A percentile compares a stretch with the other conserved stretches of the same genome.
phyloP scores from a whole-genome alignment of 352 stramenopile genomes.

The Phytopythium helicoides region DNA sequence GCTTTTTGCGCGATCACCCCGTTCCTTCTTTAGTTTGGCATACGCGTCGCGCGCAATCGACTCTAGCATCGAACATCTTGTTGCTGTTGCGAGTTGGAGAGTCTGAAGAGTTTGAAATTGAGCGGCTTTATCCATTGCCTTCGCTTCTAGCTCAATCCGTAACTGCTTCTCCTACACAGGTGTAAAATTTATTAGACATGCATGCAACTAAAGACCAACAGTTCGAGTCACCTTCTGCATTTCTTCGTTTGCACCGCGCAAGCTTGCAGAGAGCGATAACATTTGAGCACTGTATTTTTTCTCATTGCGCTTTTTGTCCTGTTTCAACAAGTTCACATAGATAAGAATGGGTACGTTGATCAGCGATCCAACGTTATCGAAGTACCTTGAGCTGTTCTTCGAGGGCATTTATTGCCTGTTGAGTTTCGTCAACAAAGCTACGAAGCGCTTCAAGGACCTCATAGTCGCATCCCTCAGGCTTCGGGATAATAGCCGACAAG shows the following conservation, averaged over 20 bases:
- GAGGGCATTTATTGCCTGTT: neutral
- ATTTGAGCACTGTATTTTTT: slow-evolving; percentile 1
- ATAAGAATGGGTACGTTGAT: too few relatives aligned
- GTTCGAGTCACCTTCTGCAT: neutral
- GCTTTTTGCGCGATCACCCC: slow-evolving; percentile 37
- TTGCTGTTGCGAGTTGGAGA: slow-evolving; percentile 32
- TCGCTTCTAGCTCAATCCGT: slow-evolving; percentile 20
- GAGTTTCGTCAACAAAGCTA: slow-evolving; percentile 5
- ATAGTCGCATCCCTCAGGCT: neutral
- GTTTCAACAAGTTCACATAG: slow-evolving; percentile 19
- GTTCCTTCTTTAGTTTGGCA: slow-evolving; percentile 53
- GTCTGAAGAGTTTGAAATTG: slow-evolving; percentile 34
- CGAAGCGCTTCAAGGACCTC: slow-evolving; percentile 2
- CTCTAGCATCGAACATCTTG: slow-evolving; percentile 54
- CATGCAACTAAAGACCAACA: neutral
- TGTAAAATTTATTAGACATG: neutral
- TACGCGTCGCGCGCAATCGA: slow-evolving; percentile 54
- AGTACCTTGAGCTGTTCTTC: slow-evolving; percentile 9
- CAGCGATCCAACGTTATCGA: neutral
- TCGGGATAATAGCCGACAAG: slow-evolving; percentile 1
- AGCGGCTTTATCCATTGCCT: slow-evolving; percentile 3
- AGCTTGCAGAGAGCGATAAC: slow-evolving; percentile 6
- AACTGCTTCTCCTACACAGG: slow-evolving; percentile 3
- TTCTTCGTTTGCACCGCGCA: slow-evolving; percentile 4
- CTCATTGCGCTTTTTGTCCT: slow-evolving; percentile 9